A percentile compares a stretch with the other conserved stretches of the same genome.
phyloP scores from a whole-genome alignment of 1,284 basidiomycete genomes.

The Malassezia brasiliensis region DNA sequence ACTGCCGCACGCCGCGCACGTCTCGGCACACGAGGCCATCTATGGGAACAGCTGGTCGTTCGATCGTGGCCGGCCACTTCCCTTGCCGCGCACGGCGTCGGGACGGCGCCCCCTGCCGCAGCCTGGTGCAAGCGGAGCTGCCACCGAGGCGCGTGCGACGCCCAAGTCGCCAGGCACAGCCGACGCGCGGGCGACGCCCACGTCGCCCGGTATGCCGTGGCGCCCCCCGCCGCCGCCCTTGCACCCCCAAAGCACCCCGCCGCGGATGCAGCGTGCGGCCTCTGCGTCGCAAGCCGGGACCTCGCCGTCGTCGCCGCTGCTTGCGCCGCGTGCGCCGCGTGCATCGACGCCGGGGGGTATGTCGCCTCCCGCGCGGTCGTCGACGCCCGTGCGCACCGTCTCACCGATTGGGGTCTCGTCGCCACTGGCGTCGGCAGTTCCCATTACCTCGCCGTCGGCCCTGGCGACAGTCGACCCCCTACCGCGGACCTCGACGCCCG shows the following conservation, averaged over 20 bases:
- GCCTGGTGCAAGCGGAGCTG: neutral
- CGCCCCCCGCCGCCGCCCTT: too few species aligned
- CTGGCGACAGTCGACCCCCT: neutral
- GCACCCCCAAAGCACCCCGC: too few species aligned
- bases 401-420: neutral
- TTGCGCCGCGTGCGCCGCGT: too few species aligned
- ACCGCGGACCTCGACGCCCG: neutral
- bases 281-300: too few species aligned
- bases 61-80: neutral
- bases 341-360: too few species aligned
- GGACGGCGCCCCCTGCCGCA: neutral
- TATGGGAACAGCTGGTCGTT: neutral
- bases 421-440: neutral
- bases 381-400: neutral
- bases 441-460: neutral
- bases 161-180: too few species aligned
- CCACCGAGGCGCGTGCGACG: too few species aligned
- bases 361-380: too few species aligned
- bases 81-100: neutral
- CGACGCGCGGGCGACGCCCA: too few species aligned
- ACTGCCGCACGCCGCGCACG: neutral
- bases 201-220: too few species aligned
- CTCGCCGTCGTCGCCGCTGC: too few species aligned
- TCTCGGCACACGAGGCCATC: conserved; percentile 6
- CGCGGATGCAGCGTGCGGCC: too few species aligned